Percentiles rank a stretch among this genome's conserved stretches.
These are phyloP conservation scores for Flaveria sonorensis DNA, from an alignment of 129 eudicot species.

Conservation along the genomic window DNA sequence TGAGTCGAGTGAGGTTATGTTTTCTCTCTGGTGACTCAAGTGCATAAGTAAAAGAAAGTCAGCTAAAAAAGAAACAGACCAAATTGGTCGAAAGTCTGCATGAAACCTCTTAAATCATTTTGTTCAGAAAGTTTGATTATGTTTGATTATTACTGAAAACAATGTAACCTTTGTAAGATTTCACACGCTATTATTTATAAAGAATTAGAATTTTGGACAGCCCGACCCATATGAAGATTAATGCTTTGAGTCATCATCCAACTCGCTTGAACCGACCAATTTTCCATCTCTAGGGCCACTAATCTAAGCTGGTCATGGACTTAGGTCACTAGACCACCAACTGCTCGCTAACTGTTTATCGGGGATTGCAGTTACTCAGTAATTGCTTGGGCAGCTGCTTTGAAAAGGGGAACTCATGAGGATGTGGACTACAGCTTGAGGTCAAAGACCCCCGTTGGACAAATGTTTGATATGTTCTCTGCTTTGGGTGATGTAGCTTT, in stretches of 20 bases:
- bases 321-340: not conserved
- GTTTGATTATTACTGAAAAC: not conserved
- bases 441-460: conserved; percentile 28
- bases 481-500: conserved; percentile 73
- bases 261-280: not conserved
- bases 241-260: not conserved
- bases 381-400: conserved; percentile 58
- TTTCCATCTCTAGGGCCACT: conserved; percentile 1
- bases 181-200: not conserved
- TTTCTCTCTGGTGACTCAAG: not conserved
- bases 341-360: not conserved
- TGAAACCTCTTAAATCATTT: conserved; percentile 1
- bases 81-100: not conserved
- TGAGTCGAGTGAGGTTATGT: not conserved
- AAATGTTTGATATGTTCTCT: conserved; percentile 43
- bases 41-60: not conserved
- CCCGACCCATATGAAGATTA: not conserved
- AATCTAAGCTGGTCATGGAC: not conserved
- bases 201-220: not conserved
- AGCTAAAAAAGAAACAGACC: not conserved
- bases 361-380: conserved; percentile 50
- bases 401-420: conserved; percentile 38
- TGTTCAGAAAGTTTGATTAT: too few relatives aligned
- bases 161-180: not conserved
- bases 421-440: conserved; percentile 49